phyloP scores from a whole-genome alignment of 306 rosid species.

The Citrullus amarus region DNA sequence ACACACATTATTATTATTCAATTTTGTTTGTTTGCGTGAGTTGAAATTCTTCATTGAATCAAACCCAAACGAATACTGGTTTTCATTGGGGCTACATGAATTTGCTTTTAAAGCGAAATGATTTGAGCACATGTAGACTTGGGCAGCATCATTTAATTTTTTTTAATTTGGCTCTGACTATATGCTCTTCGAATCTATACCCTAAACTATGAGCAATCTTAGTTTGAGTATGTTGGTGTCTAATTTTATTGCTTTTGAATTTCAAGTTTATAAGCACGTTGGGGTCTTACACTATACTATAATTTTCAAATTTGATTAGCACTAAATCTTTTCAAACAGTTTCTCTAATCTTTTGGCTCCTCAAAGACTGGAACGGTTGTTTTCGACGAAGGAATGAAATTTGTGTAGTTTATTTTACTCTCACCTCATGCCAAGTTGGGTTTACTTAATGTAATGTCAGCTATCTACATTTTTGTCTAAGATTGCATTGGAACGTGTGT shows the following conservation, averaged over 20 bases:
- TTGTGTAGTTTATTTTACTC: slow-evolving; percentile 22
- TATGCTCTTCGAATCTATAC: not conserved
- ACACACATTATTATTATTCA: not conserved
- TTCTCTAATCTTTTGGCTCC: slow-evolving; percentile 12
- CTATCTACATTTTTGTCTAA: not conserved
- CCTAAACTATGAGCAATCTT: no score
- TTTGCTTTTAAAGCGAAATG: slow-evolving; percentile 16
- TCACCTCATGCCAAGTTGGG: slow-evolving; percentile 42
- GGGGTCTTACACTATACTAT: slow-evolving; percentile 17
- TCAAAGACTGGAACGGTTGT: slow-evolving; percentile 7
- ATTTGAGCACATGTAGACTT: slow-evolving; percentile 50
- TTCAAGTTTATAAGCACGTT: no score
- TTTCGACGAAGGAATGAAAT: slow-evolving; percentile 18
- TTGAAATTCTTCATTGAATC: slow-evolving; percentile 1
- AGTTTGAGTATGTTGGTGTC: no score
- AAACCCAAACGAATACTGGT: not conserved
- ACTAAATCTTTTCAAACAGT: slow-evolving; percentile 20
- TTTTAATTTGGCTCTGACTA: not conserved
- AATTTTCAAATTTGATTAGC: slow-evolving; percentile 20
- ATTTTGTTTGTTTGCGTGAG: not conserved
- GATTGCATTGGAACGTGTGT: not conserved
- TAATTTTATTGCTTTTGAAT: no score
- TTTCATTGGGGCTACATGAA: not conserved
- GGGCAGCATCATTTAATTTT: slow-evolving; percentile 9
- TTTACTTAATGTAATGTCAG: slow-evolving; percentile 32